Base-by-base conservation (phyloP, 1,139 yeast genomes). In the Yarrowia galli region DNA sequence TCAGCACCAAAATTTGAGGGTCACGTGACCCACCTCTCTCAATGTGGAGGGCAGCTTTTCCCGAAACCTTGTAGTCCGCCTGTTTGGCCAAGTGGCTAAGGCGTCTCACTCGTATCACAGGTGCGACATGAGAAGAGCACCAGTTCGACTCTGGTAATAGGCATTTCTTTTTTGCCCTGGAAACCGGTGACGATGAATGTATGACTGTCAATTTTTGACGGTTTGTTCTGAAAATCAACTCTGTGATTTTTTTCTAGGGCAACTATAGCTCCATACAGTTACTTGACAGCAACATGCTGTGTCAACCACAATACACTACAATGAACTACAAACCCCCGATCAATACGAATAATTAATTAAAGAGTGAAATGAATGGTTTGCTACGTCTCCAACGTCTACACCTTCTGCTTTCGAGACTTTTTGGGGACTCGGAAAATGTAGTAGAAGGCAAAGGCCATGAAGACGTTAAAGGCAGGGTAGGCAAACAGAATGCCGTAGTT, bases 351-450 rank as follows among this genome's bases (percentile, higher is more conserved):
- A 49, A 49, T 46, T 46, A 56, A 23, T 40, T 42, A 42, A 20
- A 12, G 20, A 43, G 32, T 25, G 48, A 20, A 5, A 54, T 38
- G 36, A n/a, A 54, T 8, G 7, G 20, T 8, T 5, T 28, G 28
- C 32, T 28, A 28, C 32, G 3, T 25, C 28, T 3, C 7, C 32
- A 28, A 3, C 32, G 10, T 13, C 22, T 70, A 65, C 16, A 53
- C 63, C 63, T 54, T 61, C 38, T 46, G 56, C 56, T 46, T 46
- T 38, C 56, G 45, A 12, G 71, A 71, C 69, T 74, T 75, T 73
- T 78, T 80, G 54, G 96, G 96, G 69, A 90, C 96, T 80, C 97
- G 86, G n/a, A 87, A 86, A 65, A 89, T 77, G 88, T 91, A 91
- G 79, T 89, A 91, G 68, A 89, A 79, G 75, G 83, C 76, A 36